These are phyloP conservation scores for Termitomyces sp. DNA, from an alignment of 768 basidiomycete species.

Conservation along the genomic window DNA sequence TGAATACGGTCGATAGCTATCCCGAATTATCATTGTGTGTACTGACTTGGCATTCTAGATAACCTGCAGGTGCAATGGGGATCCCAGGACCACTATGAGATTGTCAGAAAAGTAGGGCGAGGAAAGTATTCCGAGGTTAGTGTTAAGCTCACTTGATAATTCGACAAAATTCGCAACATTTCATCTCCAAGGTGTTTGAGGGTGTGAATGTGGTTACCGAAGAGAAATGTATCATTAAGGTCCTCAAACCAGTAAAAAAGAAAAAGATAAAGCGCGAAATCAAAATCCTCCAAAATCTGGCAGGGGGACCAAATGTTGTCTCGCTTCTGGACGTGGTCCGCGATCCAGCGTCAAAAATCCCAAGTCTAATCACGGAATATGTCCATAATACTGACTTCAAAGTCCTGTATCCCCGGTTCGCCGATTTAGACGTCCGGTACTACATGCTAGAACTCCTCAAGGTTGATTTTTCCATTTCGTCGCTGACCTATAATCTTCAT, in stretches of 20 bases:
- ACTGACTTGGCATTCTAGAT: constrained; percentile 44
- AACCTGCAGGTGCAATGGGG: constrained; percentile 98
- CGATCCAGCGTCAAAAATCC: constrained; percentile 94
- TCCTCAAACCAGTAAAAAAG: constrained; percentile 98
- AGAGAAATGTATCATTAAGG: constrained; percentile 97
- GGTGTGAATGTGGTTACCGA: constrained; percentile 87
- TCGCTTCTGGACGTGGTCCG: constrained; percentile 92
- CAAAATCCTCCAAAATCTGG: constrained; percentile 94
- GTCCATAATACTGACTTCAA: constrained; percentile 99
- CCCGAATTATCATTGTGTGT: constrained; percentile 10
- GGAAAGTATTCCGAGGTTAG: constrained; percentile 93
- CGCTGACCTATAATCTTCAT: constrained; percentile 4
- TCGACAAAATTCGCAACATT: constrained; percentile 9
- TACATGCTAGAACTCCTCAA: constrained; percentile 97
- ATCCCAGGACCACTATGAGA: constrained; percentile 95
- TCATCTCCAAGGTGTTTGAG: constrained; percentile 68
- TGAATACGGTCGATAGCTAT: constrained; percentile 73
- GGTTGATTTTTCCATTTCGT: constrained; percentile 31
- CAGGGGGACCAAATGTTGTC: constrained; percentile 93
- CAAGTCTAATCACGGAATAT: constrained; percentile 95
- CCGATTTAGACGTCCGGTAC: constrained; percentile 91
- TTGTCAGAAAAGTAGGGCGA: constrained; percentile 91
- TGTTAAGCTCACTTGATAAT: constrained; percentile 3
- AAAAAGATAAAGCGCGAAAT: constrained; percentile 99
- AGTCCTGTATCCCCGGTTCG: constrained; percentile 90